Percentiles rank a stretch among this genome's conserved stretches.
These are phyloP conservation scores for Papiliotrema nemorosa DNA, from an alignment of 1,284 basidiomycete species.

Conservation along the genomic window DNA sequence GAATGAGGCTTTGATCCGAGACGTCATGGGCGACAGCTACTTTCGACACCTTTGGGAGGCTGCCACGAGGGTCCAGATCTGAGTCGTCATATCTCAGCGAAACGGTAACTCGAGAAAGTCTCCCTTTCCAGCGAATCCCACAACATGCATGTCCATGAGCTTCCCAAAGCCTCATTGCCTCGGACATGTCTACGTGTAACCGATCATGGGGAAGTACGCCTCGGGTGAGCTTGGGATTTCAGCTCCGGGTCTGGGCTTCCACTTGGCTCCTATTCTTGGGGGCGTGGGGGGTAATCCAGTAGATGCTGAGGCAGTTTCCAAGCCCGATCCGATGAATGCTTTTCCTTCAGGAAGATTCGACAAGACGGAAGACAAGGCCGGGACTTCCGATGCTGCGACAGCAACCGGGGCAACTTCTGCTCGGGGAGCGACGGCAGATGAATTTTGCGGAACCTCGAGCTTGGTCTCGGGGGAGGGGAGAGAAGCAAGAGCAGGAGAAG, in stretches of 20 bases:
- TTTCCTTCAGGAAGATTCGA: conserved; percentile 60
- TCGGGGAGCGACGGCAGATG: conserved; percentile 23
- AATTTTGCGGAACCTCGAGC: conserved; percentile 40
- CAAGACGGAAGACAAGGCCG: conserved; percentile 57
- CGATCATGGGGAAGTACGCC: conserved; percentile 78
- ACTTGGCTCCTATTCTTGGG: conserved; percentile 57
- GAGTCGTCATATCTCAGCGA: too few species aligned
- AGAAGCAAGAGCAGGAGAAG: conserved; percentile 72
- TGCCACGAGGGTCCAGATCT: too few species aligned
- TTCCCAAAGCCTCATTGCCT: not conserved
- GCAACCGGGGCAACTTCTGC: conserved; percentile 56
- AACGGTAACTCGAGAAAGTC: not conserved
- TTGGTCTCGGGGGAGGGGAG: conserved; percentile 61
- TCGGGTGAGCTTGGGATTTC: conserved; percentile 71
- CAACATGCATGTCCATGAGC: not conserved
- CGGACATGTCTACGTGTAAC: conserved; percentile 61
- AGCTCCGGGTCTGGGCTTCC: conserved; percentile 64
- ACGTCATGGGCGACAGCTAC: not conserved
- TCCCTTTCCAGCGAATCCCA: too few species aligned
- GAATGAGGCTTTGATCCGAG: not conserved
- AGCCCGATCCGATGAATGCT: conserved; percentile 59
- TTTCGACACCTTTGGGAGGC: not conserved
- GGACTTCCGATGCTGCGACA: conserved; percentile 52
- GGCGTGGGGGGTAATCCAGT: conserved; percentile 68
- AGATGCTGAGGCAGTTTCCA: conserved; percentile 59